Evolutionary conservation across 2,329 filamentous ascomycete genomes (phyloP), one percentile per base, ranked within the genome.

Genomic region (Zalaria obscura): DNA sequence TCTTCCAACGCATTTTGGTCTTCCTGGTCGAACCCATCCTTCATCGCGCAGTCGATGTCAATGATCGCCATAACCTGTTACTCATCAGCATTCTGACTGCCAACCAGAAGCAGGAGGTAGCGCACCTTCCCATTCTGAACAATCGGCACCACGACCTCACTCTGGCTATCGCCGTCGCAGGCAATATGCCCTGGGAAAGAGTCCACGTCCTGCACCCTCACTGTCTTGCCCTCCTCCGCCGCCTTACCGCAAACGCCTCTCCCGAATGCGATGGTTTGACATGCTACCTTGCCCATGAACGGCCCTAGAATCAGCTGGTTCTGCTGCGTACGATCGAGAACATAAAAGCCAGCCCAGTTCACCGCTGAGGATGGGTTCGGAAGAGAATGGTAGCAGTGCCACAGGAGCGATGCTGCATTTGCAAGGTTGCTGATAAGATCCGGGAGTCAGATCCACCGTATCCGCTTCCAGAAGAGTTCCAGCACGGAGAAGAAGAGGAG

Each of bases 321-420:
- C 45, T 8, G 54, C 48, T 25, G 45, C 5, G 46, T 43, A 4
- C 68, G 64, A 55, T 85, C 76, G 35, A 79, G 61, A 9, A 79
- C 75, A 64, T 87, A 87, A 66, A 87, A 89, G 25, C 83, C 82
- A 36, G 81, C 77, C 84, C 84, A 91, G 61, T 91, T 89, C 25
- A 85, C 80, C 10, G 74, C 62, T 33, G 64, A 72, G 40, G 75
- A 79, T 1, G 83, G 81, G 0, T 66, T 59, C 1, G 76, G 72
- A 9, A 89, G 67, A 5, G 82, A 83, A 57, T 83, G 80, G 55
- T 80, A 83, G 3, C 79, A 81, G 55, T 91, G 81, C 80, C 83
- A 89, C 48, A 89, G 68, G 27, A 89, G 69, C 3, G 83, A 78
- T 5, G 84, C 77, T 3, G 78, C 65, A 57, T 89, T 91, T 49